Base-by-base conservation (phyloP, 352 stramenopile species). In the Pythium grandisporangium region DNA sequence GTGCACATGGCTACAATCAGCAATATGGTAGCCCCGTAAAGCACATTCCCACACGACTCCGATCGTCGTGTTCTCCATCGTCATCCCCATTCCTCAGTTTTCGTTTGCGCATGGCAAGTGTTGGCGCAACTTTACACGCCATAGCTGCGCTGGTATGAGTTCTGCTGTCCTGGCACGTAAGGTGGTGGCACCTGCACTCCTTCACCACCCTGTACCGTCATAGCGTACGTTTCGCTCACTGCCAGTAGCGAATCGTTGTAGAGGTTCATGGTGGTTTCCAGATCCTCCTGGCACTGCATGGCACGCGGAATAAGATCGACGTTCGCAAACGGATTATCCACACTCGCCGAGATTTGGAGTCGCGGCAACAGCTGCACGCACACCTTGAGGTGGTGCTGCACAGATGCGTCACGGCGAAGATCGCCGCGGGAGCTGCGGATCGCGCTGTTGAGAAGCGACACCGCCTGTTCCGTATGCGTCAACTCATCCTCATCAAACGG, bases 191-290 rank as follows among this genome's bases (percentile, higher is more conserved):
- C 71, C 38, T 82, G 61, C 41, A 67, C 56, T 22, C 61, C 56
- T 5, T 68, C 66, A 6, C 64, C 63, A 30, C 85, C 76, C 52
- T 86, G 65, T 22, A 74, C 77, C 23, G 80, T 88, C 11, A 93
- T 51, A 43, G 76, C 76, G 43, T 90, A 93, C 48, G 80, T 93
- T 56, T 93, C 80, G 26, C 69, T 90, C 7, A 93, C 77, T 8
- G 80, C 80, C 42, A 93, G 55, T 42, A 93, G 63, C 49, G 80
- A 93, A 57, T 91, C 80, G 53, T 93, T 93, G 73, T 93, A 93
- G 37, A 91, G 53, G 33, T 78, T 75, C 72, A 91, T 93, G 3
- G 80, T 90, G 37, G 63, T 88, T 55, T 91, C 80, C 30, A 93
- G 46, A 40, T 91, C 77, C 50, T 93, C 77, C 42, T 91, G 75